phyloP scores from a whole-genome alignment of 352 stramenopile genomes.

The Globisporangium echinulatum region DNA sequence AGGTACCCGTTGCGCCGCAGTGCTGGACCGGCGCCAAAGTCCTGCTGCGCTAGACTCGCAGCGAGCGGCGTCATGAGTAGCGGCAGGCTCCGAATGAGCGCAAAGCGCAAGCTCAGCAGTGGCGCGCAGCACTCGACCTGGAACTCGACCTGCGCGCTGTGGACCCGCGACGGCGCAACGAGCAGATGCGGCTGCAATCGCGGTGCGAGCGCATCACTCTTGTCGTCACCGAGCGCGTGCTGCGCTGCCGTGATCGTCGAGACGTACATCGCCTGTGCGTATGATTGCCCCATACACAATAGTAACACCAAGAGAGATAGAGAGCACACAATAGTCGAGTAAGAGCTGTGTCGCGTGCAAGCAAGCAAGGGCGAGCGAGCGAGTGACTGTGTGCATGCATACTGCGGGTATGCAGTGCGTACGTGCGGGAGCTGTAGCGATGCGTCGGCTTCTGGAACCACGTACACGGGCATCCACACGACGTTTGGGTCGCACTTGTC shows the following conservation, averaged over 20 bases:
- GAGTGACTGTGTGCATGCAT: neutral
- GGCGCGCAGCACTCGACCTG: conserved; percentile 33
- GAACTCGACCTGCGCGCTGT: conserved; percentile 37
- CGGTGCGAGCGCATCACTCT: conserved; percentile 21
- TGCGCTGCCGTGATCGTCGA: conserved; percentile 24
- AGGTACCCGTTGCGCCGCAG: conserved; percentile 49
- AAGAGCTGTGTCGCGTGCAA: neutral
- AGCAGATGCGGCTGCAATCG: conserved; percentile 33
- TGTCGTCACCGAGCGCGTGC: conserved; percentile 28
- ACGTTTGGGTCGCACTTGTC: conserved; percentile 13
- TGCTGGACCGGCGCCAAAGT: conserved; percentile 30
- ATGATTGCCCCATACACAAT: neutral
- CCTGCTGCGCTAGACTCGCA: conserved; percentile 41
- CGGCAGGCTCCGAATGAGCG: conserved; percentile 61
- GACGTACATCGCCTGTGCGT: conserved; percentile 21
- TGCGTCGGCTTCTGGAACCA: conserved; percentile 7
- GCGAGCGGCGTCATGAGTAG: conserved; percentile 72
- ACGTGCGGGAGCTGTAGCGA: conserved; percentile 11
- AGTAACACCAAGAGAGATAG: neutral
- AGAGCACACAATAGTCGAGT: neutral
- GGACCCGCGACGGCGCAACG: conserved; percentile 24
- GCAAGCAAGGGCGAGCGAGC: neutral
- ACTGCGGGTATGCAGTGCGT: neutral
- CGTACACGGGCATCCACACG: conserved; percentile 31
- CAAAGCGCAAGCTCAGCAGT: conserved; percentile 40